Conservation (phyloP, 2,329 filamentous ascomycete species). For the Fusarium tjaetaba region DNA sequence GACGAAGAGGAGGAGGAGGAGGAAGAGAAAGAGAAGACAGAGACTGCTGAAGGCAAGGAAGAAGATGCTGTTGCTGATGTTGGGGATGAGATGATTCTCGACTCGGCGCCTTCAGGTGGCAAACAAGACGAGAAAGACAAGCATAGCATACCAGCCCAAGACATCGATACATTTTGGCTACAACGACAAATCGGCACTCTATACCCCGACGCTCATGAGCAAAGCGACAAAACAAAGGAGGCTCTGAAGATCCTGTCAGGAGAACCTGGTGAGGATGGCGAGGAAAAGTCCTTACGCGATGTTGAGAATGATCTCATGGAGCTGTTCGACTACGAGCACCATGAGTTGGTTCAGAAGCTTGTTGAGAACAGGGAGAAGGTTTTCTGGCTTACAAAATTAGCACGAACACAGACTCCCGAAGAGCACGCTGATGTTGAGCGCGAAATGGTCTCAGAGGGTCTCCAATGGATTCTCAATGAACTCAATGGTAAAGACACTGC, state of each 20-base stretch:
- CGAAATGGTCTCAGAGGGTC: constrained; percentile 90
- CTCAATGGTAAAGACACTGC: constrained; percentile 76
- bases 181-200: constrained; percentile 90
- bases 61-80: constrained; percentile 66
- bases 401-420: constrained; percentile 81
- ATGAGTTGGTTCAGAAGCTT: constrained; percentile 89
- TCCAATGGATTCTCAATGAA: constrained; percentile 88
- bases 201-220: constrained; percentile 90
- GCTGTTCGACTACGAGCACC: constrained; percentile 96
- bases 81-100: constrained; percentile 87
- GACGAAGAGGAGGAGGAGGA: constrained; percentile 70
- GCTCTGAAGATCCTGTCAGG: constrained; percentile 86
- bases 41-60: constrained; percentile 61
- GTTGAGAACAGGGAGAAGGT: constrained; percentile 94
- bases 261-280: constrained; percentile 76
- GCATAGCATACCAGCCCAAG: constrained; percentile 78
- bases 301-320: constrained; percentile 99
- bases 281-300: constrained; percentile 87
- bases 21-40: constrained; percentile 61
- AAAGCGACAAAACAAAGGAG: constrained; percentile 90
- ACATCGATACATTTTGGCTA: constrained; percentile 97
- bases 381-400: constrained; percentile 92
- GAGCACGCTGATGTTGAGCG: constrained; percentile 82
- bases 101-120: constrained; percentile 65
- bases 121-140: constrained; percentile 62